Evolutionary conservation across 2,329 filamentous ascomycete species (phyloP).

Genomic region (Venturia pyrina): DNA sequence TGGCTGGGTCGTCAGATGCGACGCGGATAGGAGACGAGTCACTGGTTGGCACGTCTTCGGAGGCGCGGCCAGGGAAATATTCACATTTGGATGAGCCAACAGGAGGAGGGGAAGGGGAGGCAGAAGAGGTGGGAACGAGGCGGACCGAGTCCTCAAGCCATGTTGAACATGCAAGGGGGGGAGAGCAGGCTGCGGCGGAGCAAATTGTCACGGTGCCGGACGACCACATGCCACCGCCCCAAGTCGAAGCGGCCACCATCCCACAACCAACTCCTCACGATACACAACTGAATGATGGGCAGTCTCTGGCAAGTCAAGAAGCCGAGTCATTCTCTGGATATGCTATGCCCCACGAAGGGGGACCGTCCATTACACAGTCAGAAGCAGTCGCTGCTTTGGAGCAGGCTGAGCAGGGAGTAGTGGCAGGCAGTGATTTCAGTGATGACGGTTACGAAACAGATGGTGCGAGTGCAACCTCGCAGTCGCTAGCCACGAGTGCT

Average conservation of each 20-base stretch:
- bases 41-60: not conserved
- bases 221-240: not conserved
- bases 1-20: not conserved
- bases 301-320: not conserved
- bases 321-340: not conserved
- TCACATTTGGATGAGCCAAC: not conserved
- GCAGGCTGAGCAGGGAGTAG: constrained; percentile 11
- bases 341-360: not conserved
- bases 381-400: constrained; percentile 6
- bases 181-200: not conserved
- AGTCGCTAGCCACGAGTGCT: constrained; percentile 10
- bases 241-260: not conserved
- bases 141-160: not conserved
- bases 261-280: not conserved
- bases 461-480: constrained; percentile 4
- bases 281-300: not conserved
- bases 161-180: not conserved
- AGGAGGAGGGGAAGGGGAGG: not conserved
- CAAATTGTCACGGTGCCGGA: too few species aligned
- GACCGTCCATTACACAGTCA: constrained; percentile 1
- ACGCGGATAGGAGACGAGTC: not conserved
- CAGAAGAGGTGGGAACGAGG: not conserved
- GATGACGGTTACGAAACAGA: constrained; percentile 11
- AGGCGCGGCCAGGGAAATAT: not conserved
- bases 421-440: not conserved